Evolutionary conservation across 305 asterid species (phyloP).

Genomic region (Fraxinus xanthoxyloides): DNA sequence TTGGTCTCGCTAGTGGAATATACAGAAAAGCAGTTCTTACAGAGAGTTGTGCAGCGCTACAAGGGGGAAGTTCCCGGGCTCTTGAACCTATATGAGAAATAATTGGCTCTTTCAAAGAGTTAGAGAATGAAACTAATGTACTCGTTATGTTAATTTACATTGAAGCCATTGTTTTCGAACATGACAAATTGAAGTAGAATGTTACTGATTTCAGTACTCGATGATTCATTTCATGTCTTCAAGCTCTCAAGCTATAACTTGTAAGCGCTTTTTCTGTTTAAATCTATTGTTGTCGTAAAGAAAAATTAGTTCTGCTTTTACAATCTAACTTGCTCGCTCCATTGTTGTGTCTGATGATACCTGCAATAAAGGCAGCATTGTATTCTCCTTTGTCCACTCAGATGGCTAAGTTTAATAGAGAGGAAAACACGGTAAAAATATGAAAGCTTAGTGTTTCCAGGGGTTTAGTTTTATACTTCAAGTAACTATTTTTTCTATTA

Average conservation of each 20-base stretch:
- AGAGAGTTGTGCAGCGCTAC: conserved; percentile 1
- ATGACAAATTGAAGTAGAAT: not conserved
- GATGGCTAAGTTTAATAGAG: not conserved
- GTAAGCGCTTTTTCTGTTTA: not conserved
- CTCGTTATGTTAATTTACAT: too few relatives aligned
- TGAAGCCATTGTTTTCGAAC: not conserved
- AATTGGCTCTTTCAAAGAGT: not conserved
- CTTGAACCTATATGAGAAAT: conserved; percentile 19
- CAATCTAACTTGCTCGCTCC: too few relatives aligned
- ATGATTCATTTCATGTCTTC: not conserved
- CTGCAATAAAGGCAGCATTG: not conserved
- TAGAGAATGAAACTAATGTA: not conserved
- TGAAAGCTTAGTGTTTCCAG: too few relatives aligned
- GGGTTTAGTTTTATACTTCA: too few relatives aligned
- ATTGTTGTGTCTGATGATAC: not conserved
- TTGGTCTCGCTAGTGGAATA: not conserved
- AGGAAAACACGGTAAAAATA: not conserved
- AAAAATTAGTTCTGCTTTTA: too few relatives aligned
- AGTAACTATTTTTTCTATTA: too few relatives aligned
- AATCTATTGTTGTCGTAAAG: not conserved
- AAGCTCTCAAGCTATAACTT: not conserved
- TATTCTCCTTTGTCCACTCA: not conserved
- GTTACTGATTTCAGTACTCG: not conserved
- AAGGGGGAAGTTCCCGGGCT: conserved; percentile 20
- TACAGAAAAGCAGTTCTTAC: conserved; percentile 2